These are phyloP conservation scores for Suillus subaureus DNA, from an alignment of 768 basidiomycete species.

Conservation along the genomic window DNA sequence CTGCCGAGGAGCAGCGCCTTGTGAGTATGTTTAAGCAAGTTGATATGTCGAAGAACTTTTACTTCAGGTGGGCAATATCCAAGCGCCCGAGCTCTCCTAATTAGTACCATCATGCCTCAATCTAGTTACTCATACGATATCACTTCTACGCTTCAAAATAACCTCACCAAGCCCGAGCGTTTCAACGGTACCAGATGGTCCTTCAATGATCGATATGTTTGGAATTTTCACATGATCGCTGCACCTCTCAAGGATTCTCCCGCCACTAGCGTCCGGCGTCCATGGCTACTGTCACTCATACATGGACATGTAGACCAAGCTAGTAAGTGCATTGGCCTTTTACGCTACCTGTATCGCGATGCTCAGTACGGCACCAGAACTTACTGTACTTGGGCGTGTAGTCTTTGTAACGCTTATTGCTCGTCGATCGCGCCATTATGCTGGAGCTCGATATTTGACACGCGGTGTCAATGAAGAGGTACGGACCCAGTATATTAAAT, in stretches of 20 bases:
- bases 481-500: not conserved
- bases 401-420: conserved; percentile 96
- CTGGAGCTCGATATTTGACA: conserved; percentile 92
- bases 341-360: not conserved
- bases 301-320: conserved; percentile 99
- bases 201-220: conserved; percentile 88
- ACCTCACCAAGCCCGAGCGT: conserved; percentile 66
- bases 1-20: conserved; percentile 85
- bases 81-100: conserved; percentile 4
- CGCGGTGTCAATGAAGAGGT: conserved; percentile 95
- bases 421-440: conserved; percentile 90
- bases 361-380: conserved; percentile 50
- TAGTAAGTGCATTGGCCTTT: conserved; percentile 58
- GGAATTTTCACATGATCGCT: conserved; percentile 90
- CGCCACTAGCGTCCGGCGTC: conserved; percentile 47
- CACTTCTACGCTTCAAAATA: conserved; percentile 93
- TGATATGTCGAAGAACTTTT: conserved; percentile 99
- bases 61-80: conserved; percentile 71
- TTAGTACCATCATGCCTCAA: not conserved
- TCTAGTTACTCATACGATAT: conserved; percentile 93
- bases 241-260: conserved; percentile 56
- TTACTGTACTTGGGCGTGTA: conserved; percentile 86
- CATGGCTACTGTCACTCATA: conserved; percentile 90
- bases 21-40: conserved; percentile 94
- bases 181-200: conserved; percentile 52